Evolutionary conservation across 2,329 filamentous ascomycete species (phyloP).

Genomic region (Ascochyta koolunga): DNA sequence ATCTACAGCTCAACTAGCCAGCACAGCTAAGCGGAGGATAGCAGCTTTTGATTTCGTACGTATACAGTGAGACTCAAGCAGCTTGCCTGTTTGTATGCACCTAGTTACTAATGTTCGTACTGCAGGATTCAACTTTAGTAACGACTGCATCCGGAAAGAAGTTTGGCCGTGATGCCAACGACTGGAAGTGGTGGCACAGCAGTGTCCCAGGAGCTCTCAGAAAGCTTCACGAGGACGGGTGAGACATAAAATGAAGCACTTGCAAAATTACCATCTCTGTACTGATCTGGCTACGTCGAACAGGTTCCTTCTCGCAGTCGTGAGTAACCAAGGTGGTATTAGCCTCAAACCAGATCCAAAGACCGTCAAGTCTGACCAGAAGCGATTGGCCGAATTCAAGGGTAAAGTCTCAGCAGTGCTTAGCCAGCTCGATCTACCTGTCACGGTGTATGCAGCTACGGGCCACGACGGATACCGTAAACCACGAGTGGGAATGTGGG

Average conservation of each 20-base stretch:
- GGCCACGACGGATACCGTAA: constrained; percentile 83
- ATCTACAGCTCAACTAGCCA: constrained; percentile 16
- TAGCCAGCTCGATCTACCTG: constrained; percentile 73
- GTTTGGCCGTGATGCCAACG: constrained; percentile 70
- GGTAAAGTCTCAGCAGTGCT: constrained; percentile 75
- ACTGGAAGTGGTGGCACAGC: constrained; percentile 95
- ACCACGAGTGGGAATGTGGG: constrained; percentile 89
- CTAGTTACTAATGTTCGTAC: constrained; percentile 15
- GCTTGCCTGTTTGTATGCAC: neutral
- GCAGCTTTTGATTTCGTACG: constrained; percentile 50
- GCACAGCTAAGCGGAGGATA: constrained; percentile 35
- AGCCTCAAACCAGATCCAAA: constrained; percentile 77
- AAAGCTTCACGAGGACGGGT: constrained; percentile 74
- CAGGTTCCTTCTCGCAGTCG: constrained; percentile 76
- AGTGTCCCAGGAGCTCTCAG: constrained; percentile 71
- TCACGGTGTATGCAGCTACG: constrained; percentile 85
- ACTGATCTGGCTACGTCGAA: constrained; percentile 10
- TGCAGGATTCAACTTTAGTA: constrained; percentile 86
- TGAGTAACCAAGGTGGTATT: constrained; percentile 90
- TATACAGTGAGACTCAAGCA: neutral
- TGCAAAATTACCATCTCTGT: neutral
- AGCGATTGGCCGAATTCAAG: constrained; percentile 80
- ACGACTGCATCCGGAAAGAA: constrained; percentile 79
- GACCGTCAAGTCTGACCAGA: constrained; percentile 68
- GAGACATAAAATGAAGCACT: constrained; percentile 20